Evolutionary conservation across 1,284 basidiomycete species (phyloP), one percentile per base, ranked within the genome.

Genomic region (Boletus sp.): DNA sequence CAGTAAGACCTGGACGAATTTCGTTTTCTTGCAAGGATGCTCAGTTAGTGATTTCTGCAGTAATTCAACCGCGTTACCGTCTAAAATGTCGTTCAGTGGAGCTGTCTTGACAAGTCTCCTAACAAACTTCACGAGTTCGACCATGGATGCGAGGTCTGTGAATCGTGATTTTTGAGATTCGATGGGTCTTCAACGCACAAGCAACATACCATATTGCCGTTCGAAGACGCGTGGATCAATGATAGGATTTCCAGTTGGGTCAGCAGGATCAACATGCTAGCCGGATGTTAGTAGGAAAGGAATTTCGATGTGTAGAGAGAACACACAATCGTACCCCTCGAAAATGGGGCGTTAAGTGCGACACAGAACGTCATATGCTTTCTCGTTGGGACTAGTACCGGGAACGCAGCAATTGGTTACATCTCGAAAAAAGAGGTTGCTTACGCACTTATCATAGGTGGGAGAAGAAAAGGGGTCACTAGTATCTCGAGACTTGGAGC

Each of bases 201-300:
- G 46, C 8, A 13, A 52, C 50, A 8, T 10, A 52, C 56, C 56
- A 30, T 58, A 58, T 47, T 30, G 23, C 27, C 52, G 49, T 25
- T 58, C 56, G 31, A 58, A 58, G 8, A 58, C 11, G n/a, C 10
- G 56, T 37, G 56, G 56, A 47, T 58, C 56, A 4, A 58, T 58
- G 10, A 52, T 30, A 9, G 56, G 56, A 47, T 58, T 21, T 23
- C 56, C 56, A 14, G 43, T 52, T 19, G 50, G 50, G 33, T 58
- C 11, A 27, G 40, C 43, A 14, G 56, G 56, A 58, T 58, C 23
- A 28, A 58, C 16, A 30, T 58, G 56, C 56, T 58, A 33, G 4
- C 43, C 21, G 13, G 28, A 30, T 10, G 21, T 58, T 9, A 52
- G n/a, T 23, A 17, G 52, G 16, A 28, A 13, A 14, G 6, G 14